Evolutionary conservation across 108 stramenopile genomes (phyloP), one percentile per base, ranked within the genome.

Genomic region (Heterococcus sp.): DNA sequence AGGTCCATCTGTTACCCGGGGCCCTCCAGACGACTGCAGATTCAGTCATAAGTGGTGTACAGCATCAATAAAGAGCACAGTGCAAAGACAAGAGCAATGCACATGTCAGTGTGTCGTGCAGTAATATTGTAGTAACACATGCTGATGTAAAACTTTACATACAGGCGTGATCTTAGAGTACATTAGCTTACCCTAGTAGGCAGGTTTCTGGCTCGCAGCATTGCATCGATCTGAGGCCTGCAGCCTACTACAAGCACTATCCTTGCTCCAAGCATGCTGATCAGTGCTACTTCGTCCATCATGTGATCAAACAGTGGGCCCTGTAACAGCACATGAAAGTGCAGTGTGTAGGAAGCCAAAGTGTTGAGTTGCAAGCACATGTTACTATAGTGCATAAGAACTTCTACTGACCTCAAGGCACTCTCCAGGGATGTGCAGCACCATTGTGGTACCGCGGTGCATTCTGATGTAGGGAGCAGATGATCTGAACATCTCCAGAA

Each of bases 391-490:
- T n/a, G n/a, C n/a, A n/a, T n/a, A n/a, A n/a, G n/a, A n/a, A n/a
- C n/a, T n/a, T n/a, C n/a, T 37, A 3, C 71, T 38, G 37, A 32
- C 27, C 27, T 32, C 34, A 11, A 71, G 71, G 3, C 33, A 75
- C 66, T 91, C 91, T 5, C 95, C 94, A 2, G 93, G 93, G 69
- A 96, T 91, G 74, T 96, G 95, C 75, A 89, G 92, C 29, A 95
- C 93, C 38, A 91, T 92, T 1, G 90, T 85, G 1, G 93, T 90
- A 69, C 89, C 89, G 8, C 94, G 90, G 86, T 96, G 95, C 46
- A 91, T 91, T 69, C 93, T 92, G n/a, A 96, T 96, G 86, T 95
- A 96, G 1, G 92, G 92, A 31, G 94, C 95, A 33, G 91, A 91
- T 29, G 92, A 91, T 32, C 95, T 90, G 84, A 96, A 96, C 92